These are phyloP conservation scores for Naganishia sp. DNA, from an alignment of 1,284 basidiomycete species.

Conservation along the genomic window DNA sequence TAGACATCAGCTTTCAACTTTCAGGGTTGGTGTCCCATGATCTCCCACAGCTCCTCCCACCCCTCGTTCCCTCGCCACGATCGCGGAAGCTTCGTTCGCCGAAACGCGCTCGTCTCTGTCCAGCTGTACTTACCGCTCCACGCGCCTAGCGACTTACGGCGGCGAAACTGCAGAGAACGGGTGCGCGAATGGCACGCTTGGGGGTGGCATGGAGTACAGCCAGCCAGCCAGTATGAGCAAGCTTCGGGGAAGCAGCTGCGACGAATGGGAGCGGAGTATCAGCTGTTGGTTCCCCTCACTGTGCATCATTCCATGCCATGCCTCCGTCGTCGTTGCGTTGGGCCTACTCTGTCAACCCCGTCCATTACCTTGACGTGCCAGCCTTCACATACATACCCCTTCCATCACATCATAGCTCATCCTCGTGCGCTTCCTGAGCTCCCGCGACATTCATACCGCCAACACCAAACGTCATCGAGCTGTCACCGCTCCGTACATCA, in stretches of 20 bases:
- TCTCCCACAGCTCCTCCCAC: no score
- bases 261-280: constrained; percentile 29
- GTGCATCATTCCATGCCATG: background rate
- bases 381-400: no score
- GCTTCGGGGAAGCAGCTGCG: constrained; percentile 8
- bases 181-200: constrained; percentile 19
- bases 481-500: background rate
- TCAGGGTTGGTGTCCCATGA: no score
- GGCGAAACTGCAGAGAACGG: background rate
- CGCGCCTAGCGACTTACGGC: constrained; percentile 4
- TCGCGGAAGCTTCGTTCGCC: background rate
- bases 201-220: constrained; percentile 13
- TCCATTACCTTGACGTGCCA: no score
- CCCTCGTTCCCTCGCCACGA: background rate
- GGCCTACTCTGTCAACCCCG: no score
- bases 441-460: constrained; percentile 1
- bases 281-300: constrained; percentile 6
- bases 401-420: no score
- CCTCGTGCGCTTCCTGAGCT: no score
- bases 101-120: constrained; percentile 2
- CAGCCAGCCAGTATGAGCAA: constrained; percentile 24
- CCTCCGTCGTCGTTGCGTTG: no score
- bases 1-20: no score
- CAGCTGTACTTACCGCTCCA: constrained; percentile 4
- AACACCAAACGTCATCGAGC: constrained; percentile 10